A percentile compares a stretch with the other conserved stretches of the same genome.
phyloP scores from a whole-genome alignment of 192 early-diverging fungal genomes.

The Coemansia pectinata region DNA sequence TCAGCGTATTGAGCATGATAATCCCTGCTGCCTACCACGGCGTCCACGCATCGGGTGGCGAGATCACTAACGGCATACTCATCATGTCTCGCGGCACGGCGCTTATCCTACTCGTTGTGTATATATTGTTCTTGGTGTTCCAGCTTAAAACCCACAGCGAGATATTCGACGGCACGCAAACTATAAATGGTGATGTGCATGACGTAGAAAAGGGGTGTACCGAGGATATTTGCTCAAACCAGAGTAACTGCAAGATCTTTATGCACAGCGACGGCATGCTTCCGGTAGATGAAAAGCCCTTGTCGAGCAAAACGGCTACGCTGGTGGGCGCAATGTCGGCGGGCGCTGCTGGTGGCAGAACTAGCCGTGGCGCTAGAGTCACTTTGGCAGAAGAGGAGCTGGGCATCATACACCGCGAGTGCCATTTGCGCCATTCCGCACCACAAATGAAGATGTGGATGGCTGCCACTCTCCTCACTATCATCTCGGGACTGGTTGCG shows the following conservation, averaged over 20 bases:
- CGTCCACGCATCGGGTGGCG: slow-evolving; percentile 48
- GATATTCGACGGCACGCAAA: slow-evolving; percentile 47
- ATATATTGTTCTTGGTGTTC: slow-evolving; percentile 75
- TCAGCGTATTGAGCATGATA: slow-evolving; percentile 66
- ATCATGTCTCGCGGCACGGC: slow-evolving; percentile 67
- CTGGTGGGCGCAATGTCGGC: not conserved
- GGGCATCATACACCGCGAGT: slow-evolving; percentile 5
- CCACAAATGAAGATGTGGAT: slow-evolving; percentile 62
- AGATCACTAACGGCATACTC: slow-evolving; percentile 57
- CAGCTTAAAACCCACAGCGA: slow-evolving; percentile 82
- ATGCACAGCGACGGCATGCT: not conserved
- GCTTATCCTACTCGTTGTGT: slow-evolving; percentile 69
- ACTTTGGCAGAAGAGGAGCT: not conserved
- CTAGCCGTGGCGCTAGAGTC: not conserved
- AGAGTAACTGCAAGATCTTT: not conserved
- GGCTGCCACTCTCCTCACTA: slow-evolving; percentile 60
- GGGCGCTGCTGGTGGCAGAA: not conserved
- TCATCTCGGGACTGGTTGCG: slow-evolving; percentile 68
- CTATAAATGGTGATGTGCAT: not conserved
- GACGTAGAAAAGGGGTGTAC: not conserved
- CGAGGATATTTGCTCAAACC: not conserved
- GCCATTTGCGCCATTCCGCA: slow-evolving; percentile 25
- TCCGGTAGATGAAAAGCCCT: not conserved
- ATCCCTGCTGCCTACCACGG: slow-evolving; percentile 71
- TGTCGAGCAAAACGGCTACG: slow-evolving; percentile 4